Conservation (phyloP, 2,329 filamentous ascomycete species). For the Albophoma yamanashiensis region DNA sequence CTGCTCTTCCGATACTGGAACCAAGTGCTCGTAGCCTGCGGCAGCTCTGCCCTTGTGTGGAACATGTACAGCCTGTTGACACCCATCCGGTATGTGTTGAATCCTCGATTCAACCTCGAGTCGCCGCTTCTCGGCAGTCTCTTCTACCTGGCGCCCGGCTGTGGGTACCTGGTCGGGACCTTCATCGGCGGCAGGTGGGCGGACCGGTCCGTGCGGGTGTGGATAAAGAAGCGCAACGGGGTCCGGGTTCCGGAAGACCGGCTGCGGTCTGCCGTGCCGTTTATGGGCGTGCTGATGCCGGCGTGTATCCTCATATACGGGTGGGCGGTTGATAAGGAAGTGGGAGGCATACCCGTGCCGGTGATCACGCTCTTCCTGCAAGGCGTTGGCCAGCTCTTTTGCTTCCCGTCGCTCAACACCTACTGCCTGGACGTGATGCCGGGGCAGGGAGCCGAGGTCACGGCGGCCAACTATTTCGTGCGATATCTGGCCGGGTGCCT, state of each 20-base stretch:
- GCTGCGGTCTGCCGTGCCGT: constrained; percentile 46
- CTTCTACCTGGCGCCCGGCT: constrained; percentile 65
- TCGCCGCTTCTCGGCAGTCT: constrained; percentile 54
- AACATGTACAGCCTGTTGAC: constrained; percentile 57
- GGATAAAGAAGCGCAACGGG: constrained; percentile 47
- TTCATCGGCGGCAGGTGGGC: constrained; percentile 64
- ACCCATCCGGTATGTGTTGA: constrained; percentile 61
- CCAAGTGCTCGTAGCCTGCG: constrained; percentile 47
- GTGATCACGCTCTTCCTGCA: constrained; percentile 67
- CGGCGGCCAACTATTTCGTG: constrained; percentile 71
- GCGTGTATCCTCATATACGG: constrained; percentile 54
- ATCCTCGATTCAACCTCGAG: constrained; percentile 60
- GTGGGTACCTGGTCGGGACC: constrained; percentile 58
- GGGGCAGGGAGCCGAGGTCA: constrained; percentile 56
- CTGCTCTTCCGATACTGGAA: constrained; percentile 59
- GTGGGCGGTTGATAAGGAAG: constrained; percentile 36
- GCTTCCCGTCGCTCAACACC: constrained; percentile 65
- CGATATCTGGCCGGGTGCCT: constrained; percentile 65
- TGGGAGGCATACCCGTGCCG: constrained; percentile 47
- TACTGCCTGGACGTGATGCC: constrained; percentile 78
- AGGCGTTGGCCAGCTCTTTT: constrained; percentile 64
- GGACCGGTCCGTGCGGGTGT: constrained; percentile 54
- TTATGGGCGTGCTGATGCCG: constrained; percentile 47
- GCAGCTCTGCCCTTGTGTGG: constrained; percentile 56
- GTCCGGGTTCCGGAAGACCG: constrained; percentile 58